These are phyloP conservation scores for Aspergillus homomorphus DNA, from an alignment of 495 filamentous ascomycete genomes.

Conservation along the genomic window DNA sequence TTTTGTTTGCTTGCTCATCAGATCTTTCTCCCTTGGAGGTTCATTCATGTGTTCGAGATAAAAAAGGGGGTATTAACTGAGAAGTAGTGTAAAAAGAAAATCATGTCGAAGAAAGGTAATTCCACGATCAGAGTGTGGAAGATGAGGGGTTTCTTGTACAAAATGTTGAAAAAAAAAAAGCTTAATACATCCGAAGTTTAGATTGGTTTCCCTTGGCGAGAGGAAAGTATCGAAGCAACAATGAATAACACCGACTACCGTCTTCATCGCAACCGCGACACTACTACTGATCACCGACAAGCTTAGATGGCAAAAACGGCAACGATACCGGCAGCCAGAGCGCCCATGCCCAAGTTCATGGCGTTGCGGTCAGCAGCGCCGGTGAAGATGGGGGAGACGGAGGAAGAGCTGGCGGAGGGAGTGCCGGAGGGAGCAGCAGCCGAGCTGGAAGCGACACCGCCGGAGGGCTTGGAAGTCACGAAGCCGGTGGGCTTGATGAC, in stretches of 20 bases:
- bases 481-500: constrained; percentile 28
- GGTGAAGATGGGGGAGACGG: constrained; percentile 35
- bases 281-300: background rate
- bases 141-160: background rate
- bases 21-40: background rate
- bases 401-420: constrained; percentile 26
- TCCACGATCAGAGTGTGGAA: background rate
- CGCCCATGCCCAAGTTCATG: constrained; percentile 47
- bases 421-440: constrained; percentile 25
- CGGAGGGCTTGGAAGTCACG: constrained; percentile 22
- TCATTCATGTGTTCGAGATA: background rate
- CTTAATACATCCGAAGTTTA: constrained; percentile 1
- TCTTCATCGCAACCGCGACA: background rate
- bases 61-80: background rate
- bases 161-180: constrained; percentile 1
- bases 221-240: background rate
- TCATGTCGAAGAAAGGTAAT: background rate
- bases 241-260: background rate
- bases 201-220: background rate
- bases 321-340: constrained; percentile 41
- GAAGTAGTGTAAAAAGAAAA: background rate
- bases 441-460: constrained; percentile 17
- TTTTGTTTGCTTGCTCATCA: background rate
- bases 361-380: constrained; percentile 48
- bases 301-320: constrained; percentile 44